Base-by-base conservation (phyloP, 306 rosid species). In the Castanopsis chinensis region DNA sequence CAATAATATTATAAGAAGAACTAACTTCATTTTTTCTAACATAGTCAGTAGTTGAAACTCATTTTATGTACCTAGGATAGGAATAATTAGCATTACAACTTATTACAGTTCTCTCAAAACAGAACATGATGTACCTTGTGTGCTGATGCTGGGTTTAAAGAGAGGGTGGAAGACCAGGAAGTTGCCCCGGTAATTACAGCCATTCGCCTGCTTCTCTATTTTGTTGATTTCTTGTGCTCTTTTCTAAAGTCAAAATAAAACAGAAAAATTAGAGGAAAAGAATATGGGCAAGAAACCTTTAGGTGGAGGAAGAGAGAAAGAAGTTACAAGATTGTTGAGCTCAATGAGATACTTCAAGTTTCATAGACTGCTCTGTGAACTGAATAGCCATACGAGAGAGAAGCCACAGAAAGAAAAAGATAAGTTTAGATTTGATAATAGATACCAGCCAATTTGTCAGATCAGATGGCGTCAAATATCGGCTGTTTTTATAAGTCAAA, bases 121-220 rank as follows among this genome's bases (percentile, higher is more conserved):
- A 41, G 45, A 41, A 41, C 45, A 41, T 41, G 33, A 28, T 64
- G 20, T 64, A 64, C 70, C 70, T 64, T 64, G 45, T 64, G 45
- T 3, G 10, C n/a, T 2, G 70, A 30, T 28, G 41, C 17, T 28
- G 70, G 70, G 35, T 37, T 58, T 55, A 33, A 74, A 43, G 43
- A 74, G 33, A 74, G 78, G 21, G 18, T 32, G 69, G 63, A 74
- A 6, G 37, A 4, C 70, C 43, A 64, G 7, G 45, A 28, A 64
- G 45, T 64, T 64, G 70, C 53, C 52, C 69, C 78, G 20, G 60
- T 17, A 33, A 74, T 41, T 63, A 54, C 78, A 56, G 70, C 70
- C 78, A 74, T 60, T 41, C 10, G 60, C 11, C 33, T 18, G 45
- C 45, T 15, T 51, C 33, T 27, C 30, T 19, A 30, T 15, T 41